phyloP scores from a whole-genome alignment of 2,329 filamentous ascomycete species.

The Cercospora sesami region DNA sequence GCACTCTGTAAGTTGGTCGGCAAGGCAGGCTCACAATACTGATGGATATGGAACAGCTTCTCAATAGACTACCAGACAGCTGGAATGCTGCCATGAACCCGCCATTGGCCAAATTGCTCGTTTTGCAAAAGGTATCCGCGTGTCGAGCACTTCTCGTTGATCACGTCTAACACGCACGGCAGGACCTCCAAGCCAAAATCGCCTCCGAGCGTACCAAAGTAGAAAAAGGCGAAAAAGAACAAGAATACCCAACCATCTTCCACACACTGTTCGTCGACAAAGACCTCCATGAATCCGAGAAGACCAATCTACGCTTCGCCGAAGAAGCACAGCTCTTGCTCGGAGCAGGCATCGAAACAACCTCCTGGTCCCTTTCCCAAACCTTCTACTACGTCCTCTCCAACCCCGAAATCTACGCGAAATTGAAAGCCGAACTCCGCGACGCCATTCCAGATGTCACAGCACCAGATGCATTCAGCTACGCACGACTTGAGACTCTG shows the following conservation, averaged over 20 bases:
- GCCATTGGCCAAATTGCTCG: slow-evolving; percentile 18
- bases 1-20: slow-evolving; percentile 11
- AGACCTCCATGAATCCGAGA: slow-evolving; percentile 27
- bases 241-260: slow-evolving; percentile 28
- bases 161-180: background rate
- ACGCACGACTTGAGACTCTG: slow-evolving; percentile 25
- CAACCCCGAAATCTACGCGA: slow-evolving; percentile 21
- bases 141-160: too few species aligned
- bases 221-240: slow-evolving; percentile 17
- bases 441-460: slow-evolving; percentile 22
- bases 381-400: slow-evolving; percentile 29
- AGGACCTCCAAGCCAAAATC: slow-evolving; percentile 23
- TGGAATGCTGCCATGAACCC: slow-evolving; percentile 26
- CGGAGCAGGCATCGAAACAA: slow-evolving; percentile 30
- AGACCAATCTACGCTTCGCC: slow-evolving; percentile 24
- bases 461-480: slow-evolving; percentile 16
- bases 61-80: slow-evolving; percentile 22
- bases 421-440: slow-evolving; percentile 33
- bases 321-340: slow-evolving; percentile 33
- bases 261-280: slow-evolving; percentile 26
- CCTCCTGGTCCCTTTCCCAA: slow-evolving; percentile 24
- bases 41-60: background rate
- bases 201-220: slow-evolving; percentile 7
- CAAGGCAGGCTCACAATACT: background rate
- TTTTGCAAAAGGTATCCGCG: slow-evolving; percentile 16